phyloP scores from a whole-genome alignment of 2,329 filamentous ascomycete species.

The Dendryphion nanum region DNA sequence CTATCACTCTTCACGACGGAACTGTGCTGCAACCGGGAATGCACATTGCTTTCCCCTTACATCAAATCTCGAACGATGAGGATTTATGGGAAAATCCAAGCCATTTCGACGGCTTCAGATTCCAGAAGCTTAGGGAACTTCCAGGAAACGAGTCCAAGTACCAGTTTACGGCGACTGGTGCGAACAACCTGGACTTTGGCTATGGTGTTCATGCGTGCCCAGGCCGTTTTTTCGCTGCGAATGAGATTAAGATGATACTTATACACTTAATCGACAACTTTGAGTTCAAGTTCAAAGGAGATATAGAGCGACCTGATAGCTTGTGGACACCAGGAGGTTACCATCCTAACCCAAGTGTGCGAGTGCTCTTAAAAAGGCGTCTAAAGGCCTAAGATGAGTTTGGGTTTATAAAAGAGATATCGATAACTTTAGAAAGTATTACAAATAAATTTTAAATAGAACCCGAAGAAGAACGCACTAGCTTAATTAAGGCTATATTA shows the following conservation, averaged over 20 bases:
- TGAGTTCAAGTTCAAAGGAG: conserved; percentile 9
- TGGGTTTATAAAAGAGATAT: too few relatives aligned
- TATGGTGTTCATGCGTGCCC: conserved; percentile 14
- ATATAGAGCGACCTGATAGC: too few relatives aligned
- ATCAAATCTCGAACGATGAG: background rate
- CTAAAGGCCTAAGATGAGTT: too few relatives aligned
- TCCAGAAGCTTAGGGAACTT: conserved; percentile 7
- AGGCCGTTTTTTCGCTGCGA: conserved; percentile 18
- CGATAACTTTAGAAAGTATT: too few relatives aligned
- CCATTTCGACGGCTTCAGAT: conserved; percentile 12
- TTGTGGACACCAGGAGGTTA: too few relatives aligned
- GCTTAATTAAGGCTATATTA: too few relatives aligned
- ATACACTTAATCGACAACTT: conserved; percentile 12
- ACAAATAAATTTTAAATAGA: too few relatives aligned
- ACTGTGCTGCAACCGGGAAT: background rate
- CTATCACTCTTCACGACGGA: background rate
- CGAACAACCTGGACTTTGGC: conserved; percentile 13
- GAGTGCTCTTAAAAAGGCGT: too few relatives aligned
- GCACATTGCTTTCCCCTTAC: background rate
- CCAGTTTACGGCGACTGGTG: conserved; percentile 8
- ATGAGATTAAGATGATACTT: conserved; percentile 18
- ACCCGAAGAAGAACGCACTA: too few relatives aligned
- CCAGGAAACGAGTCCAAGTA: conserved; percentile 3
- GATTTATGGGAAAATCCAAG: conserved; percentile 7
- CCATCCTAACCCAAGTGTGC: too few relatives aligned